phyloP scores from a whole-genome alignment of 352 stramenopile species.

The Globisporangium polare region DNA sequence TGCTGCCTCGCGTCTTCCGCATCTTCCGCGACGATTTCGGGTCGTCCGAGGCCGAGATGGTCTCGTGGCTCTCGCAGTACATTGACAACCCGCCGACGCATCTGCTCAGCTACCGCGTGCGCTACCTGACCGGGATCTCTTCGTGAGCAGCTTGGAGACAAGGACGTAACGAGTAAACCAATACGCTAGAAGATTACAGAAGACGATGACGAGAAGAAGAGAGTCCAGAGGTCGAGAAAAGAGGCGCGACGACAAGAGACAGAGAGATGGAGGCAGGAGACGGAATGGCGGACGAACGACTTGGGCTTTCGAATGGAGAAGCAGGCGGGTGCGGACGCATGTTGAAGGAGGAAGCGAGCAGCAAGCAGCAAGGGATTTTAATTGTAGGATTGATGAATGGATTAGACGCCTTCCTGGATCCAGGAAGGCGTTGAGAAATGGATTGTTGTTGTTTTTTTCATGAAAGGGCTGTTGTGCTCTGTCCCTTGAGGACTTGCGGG shows the following conservation, averaged over 20 bases:
- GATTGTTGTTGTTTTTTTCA: too few species aligned
- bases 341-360: neutral
- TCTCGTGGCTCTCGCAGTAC: slow-evolving; percentile 84
- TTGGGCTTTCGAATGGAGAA: slow-evolving; percentile 3
- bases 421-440: neutral
- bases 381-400: neutral
- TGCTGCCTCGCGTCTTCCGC: slow-evolving; percentile 71
- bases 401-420: neutral
- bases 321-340: neutral
- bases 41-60: slow-evolving; percentile 78
- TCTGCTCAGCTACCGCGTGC: slow-evolving; percentile 75
- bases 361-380: neutral
- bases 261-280: neutral
- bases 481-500: too few species aligned
- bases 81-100: slow-evolving; percentile 68
- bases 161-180: neutral
- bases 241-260: neutral
- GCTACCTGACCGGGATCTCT: slow-evolving; percentile 67
- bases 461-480: too few species aligned
- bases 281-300: neutral
- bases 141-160: slow-evolving; percentile 15
- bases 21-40: slow-evolving; percentile 87
- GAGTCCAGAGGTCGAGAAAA: neutral
- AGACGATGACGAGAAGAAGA: neutral
- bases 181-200: neutral